Conservation (phyloP, 768 basidiomycete genomes). For the Kwoniella europaea region DNA sequence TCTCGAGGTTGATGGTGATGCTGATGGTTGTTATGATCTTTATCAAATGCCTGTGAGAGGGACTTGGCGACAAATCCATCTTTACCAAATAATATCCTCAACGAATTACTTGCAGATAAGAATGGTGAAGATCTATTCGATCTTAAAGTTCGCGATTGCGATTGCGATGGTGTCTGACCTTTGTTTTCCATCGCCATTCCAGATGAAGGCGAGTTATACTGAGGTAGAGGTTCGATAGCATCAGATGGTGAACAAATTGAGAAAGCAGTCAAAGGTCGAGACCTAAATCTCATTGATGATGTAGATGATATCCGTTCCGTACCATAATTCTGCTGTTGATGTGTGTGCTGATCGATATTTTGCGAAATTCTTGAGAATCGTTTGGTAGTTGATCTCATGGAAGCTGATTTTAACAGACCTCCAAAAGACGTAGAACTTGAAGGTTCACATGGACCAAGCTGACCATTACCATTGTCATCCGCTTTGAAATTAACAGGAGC, state of each 20-base stretch:
- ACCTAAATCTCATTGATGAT: conserved; percentile 9
- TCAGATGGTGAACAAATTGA: conserved; percentile 40
- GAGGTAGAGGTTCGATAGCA: conserved; percentile 40
- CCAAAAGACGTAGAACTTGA: background rate
- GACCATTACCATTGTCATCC: background rate
- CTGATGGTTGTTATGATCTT: background rate
- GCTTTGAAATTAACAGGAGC: conserved; percentile 6
- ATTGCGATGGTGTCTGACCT: background rate
- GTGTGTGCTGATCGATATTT: background rate
- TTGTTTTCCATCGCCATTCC: background rate
- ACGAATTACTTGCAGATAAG: conserved; percentile 17
- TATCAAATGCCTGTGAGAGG: conserved; percentile 26
- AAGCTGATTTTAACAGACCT: conserved; percentile 13
- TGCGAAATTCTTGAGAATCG: conserved; percentile 7
- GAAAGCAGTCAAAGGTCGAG: conserved; percentile 25
- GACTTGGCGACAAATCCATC: conserved; percentile 28
- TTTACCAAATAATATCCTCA: conserved; percentile 21
- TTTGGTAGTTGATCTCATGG: conserved; percentile 10
- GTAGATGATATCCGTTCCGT: conserved; percentile 13
- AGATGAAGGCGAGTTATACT: background rate
- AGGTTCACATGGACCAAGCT: background rate
- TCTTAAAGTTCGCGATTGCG: conserved; percentile 3
- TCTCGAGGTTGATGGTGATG: background rate
- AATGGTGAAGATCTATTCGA: conserved; percentile 28
- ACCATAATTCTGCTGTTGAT: background rate